These are phyloP conservation scores for Marsdenia floribunda DNA, from an alignment of 257 asterid species.

Conservation along the genomic window DNA sequence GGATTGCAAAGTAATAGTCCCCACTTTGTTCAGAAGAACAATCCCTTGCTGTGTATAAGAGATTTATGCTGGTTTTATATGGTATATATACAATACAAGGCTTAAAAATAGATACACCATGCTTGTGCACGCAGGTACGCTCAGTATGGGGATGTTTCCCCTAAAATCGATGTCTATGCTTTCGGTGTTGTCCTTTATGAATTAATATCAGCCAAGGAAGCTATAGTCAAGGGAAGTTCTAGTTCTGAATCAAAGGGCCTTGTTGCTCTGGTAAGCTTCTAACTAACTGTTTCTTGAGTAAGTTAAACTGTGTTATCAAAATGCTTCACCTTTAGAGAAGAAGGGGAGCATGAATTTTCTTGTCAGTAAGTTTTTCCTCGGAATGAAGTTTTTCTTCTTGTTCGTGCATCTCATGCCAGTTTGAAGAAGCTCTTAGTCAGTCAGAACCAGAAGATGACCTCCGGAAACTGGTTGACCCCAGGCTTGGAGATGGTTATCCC, in stretches of 20 bases:
- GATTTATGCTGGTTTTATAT: neutral
- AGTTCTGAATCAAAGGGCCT: slow-evolving; percentile 78
- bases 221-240: slow-evolving; percentile 60
- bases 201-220: slow-evolving; percentile 87
- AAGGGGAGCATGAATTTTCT: too few species aligned
- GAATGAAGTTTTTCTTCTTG: neutral
- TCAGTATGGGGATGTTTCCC: slow-evolving; percentile 81
- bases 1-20: neutral
- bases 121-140: slow-evolving; percentile 63
- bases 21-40: neutral
- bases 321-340: neutral
- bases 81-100: slow-evolving; percentile 3
- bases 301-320: slow-evolving; percentile 4
- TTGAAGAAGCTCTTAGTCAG: slow-evolving; percentile 70
- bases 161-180: slow-evolving; percentile 93
- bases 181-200: slow-evolving; percentile 92
- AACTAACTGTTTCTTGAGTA: slow-evolving; percentile 6
- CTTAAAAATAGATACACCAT: neutral
- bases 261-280: slow-evolving; percentile 59
- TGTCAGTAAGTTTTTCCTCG: neutral
- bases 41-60: neutral
- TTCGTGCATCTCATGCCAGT: slow-evolving; percentile 35
- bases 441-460: slow-evolving; percentile 52
- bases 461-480: slow-evolving; percentile 57
- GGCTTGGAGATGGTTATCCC: slow-evolving; percentile 68